Base-by-base conservation (phyloP, 2,329 filamentous ascomycete genomes). In the Emergomyces africanus region DNA sequence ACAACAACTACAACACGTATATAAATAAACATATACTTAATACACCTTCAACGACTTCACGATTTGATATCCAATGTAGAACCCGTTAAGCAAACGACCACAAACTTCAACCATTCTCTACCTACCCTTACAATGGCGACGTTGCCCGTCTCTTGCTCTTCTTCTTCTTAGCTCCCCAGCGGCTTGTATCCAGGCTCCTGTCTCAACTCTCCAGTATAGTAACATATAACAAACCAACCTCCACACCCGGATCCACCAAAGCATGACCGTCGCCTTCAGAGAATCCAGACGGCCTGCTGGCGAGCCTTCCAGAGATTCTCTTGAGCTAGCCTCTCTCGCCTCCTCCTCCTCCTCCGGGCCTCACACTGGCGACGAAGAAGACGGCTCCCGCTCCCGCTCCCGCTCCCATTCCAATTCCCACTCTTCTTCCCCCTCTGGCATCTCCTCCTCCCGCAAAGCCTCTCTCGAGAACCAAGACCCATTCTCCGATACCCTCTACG, bases 321-420 rank as follows among this genome's bases (percentile, higher is more conserved):
- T 99, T 69, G 94, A 99, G 78, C 87, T 99, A 60, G 94, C 91
- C 61, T 96, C 91, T 57, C 84, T 99, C 64, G 94, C 92, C 61
- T 95, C 90, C 62, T 90, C 92, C 61, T 95, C 90, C 62, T 90
- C 88, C 65, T 90, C 87, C 66, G 82, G 80, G 57, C 12, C 12
- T 2, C 81, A 81, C 63, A 82, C 82, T 54, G 80, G 76, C 54
- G 81, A 80, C 12, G 83, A 48, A 12, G 44, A 25, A 48, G 20
- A 2, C 1, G 15, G 23, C 0, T 15, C 33, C n/a, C 33, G 33
- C 23, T 44, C 41, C 2, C n/a, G n/a, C n/a, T n/a, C n/a, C n/a
- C n/a, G n/a, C n/a, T n/a, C n/a, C n/a, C 6, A 12, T 8, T 46
- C 44, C 14, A n/a, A 30, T 25, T 88, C 86, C 18, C 82, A 87